A percentile compares a stretch with the other conserved stretches of the same genome.
Evolutionary conservation across 1,284 basidiomycete genomes (phyloP).

Genomic region (Apiotrichum gamsii): DNA sequence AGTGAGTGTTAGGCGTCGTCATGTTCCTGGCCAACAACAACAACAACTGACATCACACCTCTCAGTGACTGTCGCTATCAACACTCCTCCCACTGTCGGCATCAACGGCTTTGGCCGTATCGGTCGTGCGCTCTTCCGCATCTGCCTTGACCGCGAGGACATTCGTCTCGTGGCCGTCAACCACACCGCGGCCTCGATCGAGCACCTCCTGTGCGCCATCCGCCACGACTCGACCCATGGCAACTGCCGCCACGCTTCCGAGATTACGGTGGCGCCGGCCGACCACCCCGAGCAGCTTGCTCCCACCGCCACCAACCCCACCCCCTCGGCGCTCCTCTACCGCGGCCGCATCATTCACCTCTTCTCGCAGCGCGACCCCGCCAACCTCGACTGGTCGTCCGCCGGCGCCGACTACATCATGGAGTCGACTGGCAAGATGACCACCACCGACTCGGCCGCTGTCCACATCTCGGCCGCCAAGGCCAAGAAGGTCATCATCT

Average conservation of each 20-base stretch:
- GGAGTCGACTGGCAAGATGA: slow-evolving; percentile 46
- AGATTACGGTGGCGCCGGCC: slow-evolving; percentile 32
- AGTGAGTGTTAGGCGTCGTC: no score
- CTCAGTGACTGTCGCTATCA: slow-evolving; percentile 7
- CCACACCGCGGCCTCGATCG: slow-evolving; percentile 45
- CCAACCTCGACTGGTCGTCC: slow-evolving; percentile 40
- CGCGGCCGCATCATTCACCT: slow-evolving; percentile 43
- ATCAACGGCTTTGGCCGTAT: slow-evolving; percentile 50
- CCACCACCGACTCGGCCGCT: slow-evolving; percentile 40
- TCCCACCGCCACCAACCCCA: slow-evolving; percentile 30
- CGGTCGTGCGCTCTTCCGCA: slow-evolving; percentile 37
- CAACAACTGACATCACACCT: background rate
- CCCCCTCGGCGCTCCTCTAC: slow-evolving; percentile 35
- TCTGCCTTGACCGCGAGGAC: slow-evolving; percentile 29
- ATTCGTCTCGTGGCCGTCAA: slow-evolving; percentile 45
- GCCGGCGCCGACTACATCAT: slow-evolving; percentile 46
- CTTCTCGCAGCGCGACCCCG: slow-evolving; percentile 43
- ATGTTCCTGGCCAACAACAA: no score
- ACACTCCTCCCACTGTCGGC: slow-evolving; percentile 30
- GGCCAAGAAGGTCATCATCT: slow-evolving; percentile 48
- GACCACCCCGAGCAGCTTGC: slow-evolving; percentile 35
- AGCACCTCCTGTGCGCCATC: slow-evolving; percentile 43
- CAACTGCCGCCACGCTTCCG: slow-evolving; percentile 20
- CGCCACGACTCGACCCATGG: slow-evolving; percentile 49
- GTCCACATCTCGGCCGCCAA: slow-evolving; percentile 39